A percentile compares a stretch with the other conserved stretches of the same genome.
These are phyloP conservation scores for Pseudozyma tsukubaensis DNA, from an alignment of 1,284 basidiomycete species.

Conservation along the genomic window DNA sequence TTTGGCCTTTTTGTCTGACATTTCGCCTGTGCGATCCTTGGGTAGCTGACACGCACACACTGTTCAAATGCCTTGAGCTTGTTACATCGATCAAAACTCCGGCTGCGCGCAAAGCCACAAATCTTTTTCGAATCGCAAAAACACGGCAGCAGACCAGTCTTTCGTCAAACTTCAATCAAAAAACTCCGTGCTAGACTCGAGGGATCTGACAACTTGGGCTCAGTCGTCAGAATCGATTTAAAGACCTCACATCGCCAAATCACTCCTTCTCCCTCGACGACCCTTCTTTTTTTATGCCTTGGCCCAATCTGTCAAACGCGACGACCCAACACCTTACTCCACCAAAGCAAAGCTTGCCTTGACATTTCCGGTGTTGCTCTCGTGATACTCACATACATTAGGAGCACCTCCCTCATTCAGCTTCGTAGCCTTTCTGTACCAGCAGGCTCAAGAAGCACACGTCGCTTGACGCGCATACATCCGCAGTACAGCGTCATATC, in stretches of 20 bases:
- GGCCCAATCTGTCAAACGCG: slow-evolving; percentile 2
- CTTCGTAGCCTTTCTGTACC: not conserved
- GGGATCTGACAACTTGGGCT: slow-evolving; percentile 27
- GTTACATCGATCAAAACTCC: slow-evolving; percentile 27
- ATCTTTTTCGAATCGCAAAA: not conserved
- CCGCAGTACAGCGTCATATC: not conserved
- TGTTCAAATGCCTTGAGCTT: slow-evolving; percentile 18
- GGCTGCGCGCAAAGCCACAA: not conserved
- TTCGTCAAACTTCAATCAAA: not conserved
- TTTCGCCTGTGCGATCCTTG: slow-evolving; percentile 11
- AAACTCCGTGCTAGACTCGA: slow-evolving; percentile 41
- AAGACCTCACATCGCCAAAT: not conserved
- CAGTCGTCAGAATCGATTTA: slow-evolving; percentile 18
- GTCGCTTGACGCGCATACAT: slow-evolving; percentile 1
- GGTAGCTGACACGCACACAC: slow-evolving; percentile 20
- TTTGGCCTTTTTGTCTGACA: not conserved
- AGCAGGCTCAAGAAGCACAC: not conserved
- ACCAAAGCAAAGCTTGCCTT: not conserved
- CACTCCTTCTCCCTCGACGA: not conserved
- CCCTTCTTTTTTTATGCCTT: not conserved
- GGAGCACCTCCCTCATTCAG: too few species aligned
- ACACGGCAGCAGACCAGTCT: slow-evolving; percentile 7
- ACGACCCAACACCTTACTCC: not conserved
- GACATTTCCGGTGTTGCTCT: slow-evolving; percentile 2
- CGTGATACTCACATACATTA: too few species aligned